These are phyloP conservation scores for Thelonectria olida DNA, from an alignment of 2,329 filamentous ascomycete genomes.

Conservation along the genomic window DNA sequence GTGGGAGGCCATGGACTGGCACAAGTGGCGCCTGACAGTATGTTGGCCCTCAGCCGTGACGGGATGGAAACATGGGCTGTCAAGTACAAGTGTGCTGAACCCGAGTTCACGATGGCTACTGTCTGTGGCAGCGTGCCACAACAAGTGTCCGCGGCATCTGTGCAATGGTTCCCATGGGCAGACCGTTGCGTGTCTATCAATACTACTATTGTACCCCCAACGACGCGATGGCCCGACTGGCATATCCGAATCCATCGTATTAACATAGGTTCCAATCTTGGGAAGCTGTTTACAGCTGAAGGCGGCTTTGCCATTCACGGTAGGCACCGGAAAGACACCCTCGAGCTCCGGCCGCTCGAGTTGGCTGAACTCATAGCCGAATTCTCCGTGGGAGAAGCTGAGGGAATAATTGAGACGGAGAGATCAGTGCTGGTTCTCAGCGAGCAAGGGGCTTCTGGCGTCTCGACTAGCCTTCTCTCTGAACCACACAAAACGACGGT, in stretches of 20 bases:
- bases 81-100: slow-evolving; percentile 28
- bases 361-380: not conserved
- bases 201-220: slow-evolving; percentile 35
- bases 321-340: not conserved
- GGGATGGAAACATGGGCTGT: slow-evolving; percentile 36
- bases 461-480: not conserved
- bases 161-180: slow-evolving; percentile 36
- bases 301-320: slow-evolving; percentile 18
- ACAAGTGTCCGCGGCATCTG: slow-evolving; percentile 14
- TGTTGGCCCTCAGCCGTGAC: slow-evolving; percentile 36
- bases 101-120: slow-evolving; percentile 2
- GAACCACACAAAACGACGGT: not conserved
- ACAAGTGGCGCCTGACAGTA: slow-evolving; percentile 40
- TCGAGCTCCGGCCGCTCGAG: not conserved
- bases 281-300: slow-evolving; percentile 4
- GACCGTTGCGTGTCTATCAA: slow-evolving; percentile 27
- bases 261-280: not conserved
- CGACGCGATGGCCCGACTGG: slow-evolving; percentile 38
- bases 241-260: slow-evolving; percentile 33
- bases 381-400: not conserved
- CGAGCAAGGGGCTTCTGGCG: not conserved
- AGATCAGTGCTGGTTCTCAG: not conserved
- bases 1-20: slow-evolving; percentile 36
- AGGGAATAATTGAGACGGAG: not conserved
- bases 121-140: not conserved